A percentile compares a stretch with the other conserved stretches of the same genome.
Evolutionary conservation across 164 flowering plant genomes (phyloP).

Genomic region (Stephania cephalantha): DNA sequence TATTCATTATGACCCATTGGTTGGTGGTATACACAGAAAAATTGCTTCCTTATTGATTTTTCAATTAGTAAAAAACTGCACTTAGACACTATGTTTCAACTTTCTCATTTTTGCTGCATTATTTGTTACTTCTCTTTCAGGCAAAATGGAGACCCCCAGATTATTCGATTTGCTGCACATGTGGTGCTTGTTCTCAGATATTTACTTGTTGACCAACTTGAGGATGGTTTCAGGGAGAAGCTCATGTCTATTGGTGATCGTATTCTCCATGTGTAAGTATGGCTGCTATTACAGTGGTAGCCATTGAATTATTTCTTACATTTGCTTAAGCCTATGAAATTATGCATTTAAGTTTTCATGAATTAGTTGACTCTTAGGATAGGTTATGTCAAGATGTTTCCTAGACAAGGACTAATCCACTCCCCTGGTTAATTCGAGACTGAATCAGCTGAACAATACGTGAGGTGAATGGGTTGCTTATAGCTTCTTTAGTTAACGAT

Average conservation of each 20-base stretch:
- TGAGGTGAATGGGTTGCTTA: too few species aligned
- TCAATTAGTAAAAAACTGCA: not conserved
- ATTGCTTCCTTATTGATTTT: not conserved
- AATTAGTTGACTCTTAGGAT: not conserved
- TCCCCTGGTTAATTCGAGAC: too few species aligned
- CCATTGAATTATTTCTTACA: not conserved
- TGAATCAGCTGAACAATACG: too few species aligned
- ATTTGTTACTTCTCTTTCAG: slow-evolving; percentile 31
- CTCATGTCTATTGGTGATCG: slow-evolving; percentile 78
- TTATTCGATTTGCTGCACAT: slow-evolving; percentile 97
- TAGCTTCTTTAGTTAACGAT: too few species aligned
- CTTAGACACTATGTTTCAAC: not conserved
- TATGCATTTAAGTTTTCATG: too few species aligned
- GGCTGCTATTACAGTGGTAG: slow-evolving; percentile 1
- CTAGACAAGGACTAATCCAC: too few species aligned
- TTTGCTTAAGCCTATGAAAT: not conserved
- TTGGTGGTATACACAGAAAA: not conserved
- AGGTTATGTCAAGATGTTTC: too few species aligned
- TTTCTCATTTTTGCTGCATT: not conserved
- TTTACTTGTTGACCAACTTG: slow-evolving; percentile 68
- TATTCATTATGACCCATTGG: not conserved
- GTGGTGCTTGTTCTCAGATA: slow-evolving; percentile 85
- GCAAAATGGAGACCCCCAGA: slow-evolving; percentile 94
- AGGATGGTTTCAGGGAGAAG: slow-evolving; percentile 70
- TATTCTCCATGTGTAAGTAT: slow-evolving; percentile 81